phyloP scores from a whole-genome alignment of 2,329 filamentous ascomycete genomes.

The Acrocalymma vagum region DNA sequence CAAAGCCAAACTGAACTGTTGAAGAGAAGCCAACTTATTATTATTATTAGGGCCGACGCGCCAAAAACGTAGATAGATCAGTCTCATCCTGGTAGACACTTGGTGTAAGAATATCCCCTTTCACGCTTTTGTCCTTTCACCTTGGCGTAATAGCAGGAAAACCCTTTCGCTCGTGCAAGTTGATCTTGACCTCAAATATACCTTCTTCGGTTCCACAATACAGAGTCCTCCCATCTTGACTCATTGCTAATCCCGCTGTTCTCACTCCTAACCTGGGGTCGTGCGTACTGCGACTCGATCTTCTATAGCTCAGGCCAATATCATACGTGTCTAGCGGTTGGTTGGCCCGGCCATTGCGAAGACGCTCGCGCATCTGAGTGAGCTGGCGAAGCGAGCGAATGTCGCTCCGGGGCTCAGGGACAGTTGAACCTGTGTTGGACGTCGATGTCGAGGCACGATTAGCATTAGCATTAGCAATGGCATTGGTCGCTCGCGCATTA shows the following conservation, averaged over 20 bases:
- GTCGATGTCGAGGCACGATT: conserved; percentile 19
- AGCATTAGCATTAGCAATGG: conserved; percentile 3
- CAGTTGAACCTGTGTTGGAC: too few relatives aligned
- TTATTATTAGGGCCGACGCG: too few relatives aligned
- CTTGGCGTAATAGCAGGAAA: conserved; percentile 50
- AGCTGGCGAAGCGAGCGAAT: conserved; percentile 46
- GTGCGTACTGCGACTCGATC: conserved; percentile 30
- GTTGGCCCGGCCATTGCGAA: conserved; percentile 41
- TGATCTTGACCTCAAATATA: conserved; percentile 77
- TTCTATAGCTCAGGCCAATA: conserved; percentile 32
- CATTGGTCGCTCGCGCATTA: conserved; percentile 31
- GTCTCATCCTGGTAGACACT: too few relatives aligned
- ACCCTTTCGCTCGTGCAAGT: conserved; percentile 67
- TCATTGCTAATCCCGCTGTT: conserved; percentile 59
- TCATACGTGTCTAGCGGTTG: conserved; percentile 34
- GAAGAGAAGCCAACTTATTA: too few relatives aligned
- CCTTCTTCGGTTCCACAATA: conserved; percentile 69
- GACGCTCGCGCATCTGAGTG: conserved; percentile 46
- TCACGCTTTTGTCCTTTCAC: conserved; percentile 22
- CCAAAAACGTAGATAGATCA: too few relatives aligned
- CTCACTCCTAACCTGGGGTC: conserved; percentile 49
- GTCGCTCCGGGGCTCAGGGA: conserved; percentile 42
- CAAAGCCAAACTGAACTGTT: too few relatives aligned
- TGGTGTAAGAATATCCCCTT: neutral
- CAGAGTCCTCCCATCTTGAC: conserved; percentile 55